A percentile compares a stretch with the other conserved stretches of the same genome.
These are phyloP conservation scores for Colletotrichum gigasporum DNA, from an alignment of 2,329 filamentous ascomycete species.

Conservation along the genomic window DNA sequence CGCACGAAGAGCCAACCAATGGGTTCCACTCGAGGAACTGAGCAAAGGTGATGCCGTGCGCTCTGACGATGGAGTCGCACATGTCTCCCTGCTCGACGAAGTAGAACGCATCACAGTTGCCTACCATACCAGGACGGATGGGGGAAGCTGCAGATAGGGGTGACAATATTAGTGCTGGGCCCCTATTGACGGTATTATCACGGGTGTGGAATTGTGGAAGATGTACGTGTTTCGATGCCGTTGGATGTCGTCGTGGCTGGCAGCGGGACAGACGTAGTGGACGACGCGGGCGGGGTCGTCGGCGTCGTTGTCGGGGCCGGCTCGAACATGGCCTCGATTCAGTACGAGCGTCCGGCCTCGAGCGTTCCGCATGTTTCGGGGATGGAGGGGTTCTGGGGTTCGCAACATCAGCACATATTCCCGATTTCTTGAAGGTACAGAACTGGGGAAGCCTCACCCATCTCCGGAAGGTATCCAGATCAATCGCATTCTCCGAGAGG, in stretches of 20 bases:
- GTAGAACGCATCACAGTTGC: conserved; percentile 36
- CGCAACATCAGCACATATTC: neutral
- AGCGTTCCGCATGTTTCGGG: conserved; percentile 10
- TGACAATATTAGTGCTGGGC: too few species aligned
- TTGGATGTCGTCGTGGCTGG: too few species aligned
- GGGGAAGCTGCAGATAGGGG: too few species aligned
- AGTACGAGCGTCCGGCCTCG: conserved; percentile 14
- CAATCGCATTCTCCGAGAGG: neutral
- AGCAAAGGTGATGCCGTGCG: conserved; percentile 21
- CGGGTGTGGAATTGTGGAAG: too few species aligned
- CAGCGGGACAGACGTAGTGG: neutral
- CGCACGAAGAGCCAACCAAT: conserved; percentile 6
- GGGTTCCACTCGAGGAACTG: conserved; percentile 35
- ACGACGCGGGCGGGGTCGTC: neutral
- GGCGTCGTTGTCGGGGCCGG: neutral
- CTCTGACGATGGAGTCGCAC: conserved; percentile 24
- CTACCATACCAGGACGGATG: conserved; percentile 31
- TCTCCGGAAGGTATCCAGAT: neutral
- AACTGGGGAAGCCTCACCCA: neutral
- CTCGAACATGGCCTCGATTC: conserved; percentile 21
- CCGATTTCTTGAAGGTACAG: neutral
- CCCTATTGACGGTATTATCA: too few species aligned
- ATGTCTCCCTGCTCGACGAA: conserved; percentile 20
- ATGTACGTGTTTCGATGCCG: too few species aligned
- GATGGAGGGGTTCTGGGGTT: conserved; percentile 24